phyloP scores from a whole-genome alignment of 306 rosid species.

The Rosa chinensis region DNA sequence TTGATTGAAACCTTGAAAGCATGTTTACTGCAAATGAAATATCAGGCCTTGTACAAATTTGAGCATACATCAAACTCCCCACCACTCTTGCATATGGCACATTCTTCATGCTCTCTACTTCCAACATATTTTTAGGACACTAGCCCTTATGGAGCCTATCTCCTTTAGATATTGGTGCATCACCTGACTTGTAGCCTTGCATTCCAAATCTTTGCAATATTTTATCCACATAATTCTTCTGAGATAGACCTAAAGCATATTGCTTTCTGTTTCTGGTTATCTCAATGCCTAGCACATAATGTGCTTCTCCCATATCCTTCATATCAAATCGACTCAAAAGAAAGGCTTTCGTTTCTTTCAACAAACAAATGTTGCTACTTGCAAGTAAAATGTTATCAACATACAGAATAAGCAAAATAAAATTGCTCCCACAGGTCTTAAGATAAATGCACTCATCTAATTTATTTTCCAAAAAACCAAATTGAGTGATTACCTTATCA shows the following conservation, averaged over 20 bases:
- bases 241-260: neutral
- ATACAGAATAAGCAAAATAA: neutral
- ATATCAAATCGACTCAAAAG: neutral
- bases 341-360: neutral
- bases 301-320: neutral
- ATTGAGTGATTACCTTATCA: too few species aligned
- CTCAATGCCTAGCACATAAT: neutral
- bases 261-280: neutral
- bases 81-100: neutral
- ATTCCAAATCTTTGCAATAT: neutral
- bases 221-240: neutral
- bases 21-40: neutral
- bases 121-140: neutral
- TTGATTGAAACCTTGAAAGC: neutral
- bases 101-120: neutral
- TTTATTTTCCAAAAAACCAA: neutral
- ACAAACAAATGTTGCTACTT: neutral
- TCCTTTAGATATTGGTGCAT: neutral
- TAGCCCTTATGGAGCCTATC: neutral
- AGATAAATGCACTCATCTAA: neutral
- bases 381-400: too few species aligned
- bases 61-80: neutral
- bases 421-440: neutral
- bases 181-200: neutral
- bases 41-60: neutral